A percentile compares a stretch with the other conserved stretches of the same genome.
phyloP scores from a whole-genome alignment of 1,284 basidiomycete species.

The Volvariella volvacea region DNA sequence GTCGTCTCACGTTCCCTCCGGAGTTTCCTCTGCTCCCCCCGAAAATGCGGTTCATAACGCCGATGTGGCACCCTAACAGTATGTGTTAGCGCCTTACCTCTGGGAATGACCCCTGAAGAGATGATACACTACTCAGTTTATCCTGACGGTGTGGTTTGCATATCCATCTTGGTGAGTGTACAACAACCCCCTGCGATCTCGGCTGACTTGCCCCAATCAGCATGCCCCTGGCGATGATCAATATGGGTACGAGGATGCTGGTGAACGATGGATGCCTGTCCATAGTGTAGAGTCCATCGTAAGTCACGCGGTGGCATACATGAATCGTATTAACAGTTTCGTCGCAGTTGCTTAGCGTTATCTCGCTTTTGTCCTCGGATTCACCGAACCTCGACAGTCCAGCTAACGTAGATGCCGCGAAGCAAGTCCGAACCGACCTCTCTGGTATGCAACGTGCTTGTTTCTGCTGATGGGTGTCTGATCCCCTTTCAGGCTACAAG shows the following conservation, averaged over 20 bases:
- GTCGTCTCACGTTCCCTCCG: conserved; percentile 78
- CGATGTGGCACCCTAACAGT: conserved; percentile 99
- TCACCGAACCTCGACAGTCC: conserved; percentile 92
- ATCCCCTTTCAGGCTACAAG: conserved; percentile 56
- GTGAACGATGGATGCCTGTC: conserved; percentile 96
- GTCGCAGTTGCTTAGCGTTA: conserved; percentile 86
- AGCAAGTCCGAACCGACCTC: conserved; percentile 76
- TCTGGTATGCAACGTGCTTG: conserved; percentile 38
- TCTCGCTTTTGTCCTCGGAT: conserved; percentile 91
- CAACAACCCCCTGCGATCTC: not conserved
- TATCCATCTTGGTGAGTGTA: conserved; percentile 83
- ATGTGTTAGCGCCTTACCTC: conserved; percentile 18
- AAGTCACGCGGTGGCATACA: conserved; percentile 27
- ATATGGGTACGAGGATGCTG: conserved; percentile 96
- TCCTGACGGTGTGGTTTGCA: conserved; percentile 84
- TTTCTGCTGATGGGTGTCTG: not conserved
- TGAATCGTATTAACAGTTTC: not conserved
- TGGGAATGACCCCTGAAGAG: conserved; percentile 8
- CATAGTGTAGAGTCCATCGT: conserved; percentile 98
- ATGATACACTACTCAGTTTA: conserved; percentile 58
- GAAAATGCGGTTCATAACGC: conserved; percentile 92
- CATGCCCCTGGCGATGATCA: conserved; percentile 97
- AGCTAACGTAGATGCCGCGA: conserved; percentile 96
- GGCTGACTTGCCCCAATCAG: conserved; percentile 31
- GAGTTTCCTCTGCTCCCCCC: conserved; percentile 92